These are phyloP conservation scores for Sporothrix variecibatus DNA, from an alignment of 2,329 filamentous ascomycete species.

Conservation along the genomic window DNA sequence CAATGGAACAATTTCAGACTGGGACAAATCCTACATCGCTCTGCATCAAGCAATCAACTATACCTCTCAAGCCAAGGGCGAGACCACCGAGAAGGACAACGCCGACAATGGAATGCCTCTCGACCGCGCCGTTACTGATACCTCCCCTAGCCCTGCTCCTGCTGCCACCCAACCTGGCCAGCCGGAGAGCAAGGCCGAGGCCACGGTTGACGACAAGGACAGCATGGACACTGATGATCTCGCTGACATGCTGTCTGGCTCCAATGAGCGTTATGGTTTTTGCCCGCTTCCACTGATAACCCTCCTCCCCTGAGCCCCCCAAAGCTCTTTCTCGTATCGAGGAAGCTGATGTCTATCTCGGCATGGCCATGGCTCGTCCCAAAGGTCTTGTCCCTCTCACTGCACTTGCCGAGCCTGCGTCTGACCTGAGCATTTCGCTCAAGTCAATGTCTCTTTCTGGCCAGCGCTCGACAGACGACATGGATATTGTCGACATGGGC, in stretches of 20 bases:
- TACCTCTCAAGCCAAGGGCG: too few species aligned
- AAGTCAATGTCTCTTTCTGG: neutral
- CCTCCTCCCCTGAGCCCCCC: neutral
- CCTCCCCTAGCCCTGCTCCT: too few species aligned
- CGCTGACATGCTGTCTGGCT: neutral
- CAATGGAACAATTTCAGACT: too few species aligned
- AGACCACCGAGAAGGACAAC: too few species aligned
- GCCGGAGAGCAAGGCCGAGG: neutral
- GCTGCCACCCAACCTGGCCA: neutral
- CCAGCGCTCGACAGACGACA: neutral
- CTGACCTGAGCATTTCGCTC: neutral
- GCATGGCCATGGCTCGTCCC: neutral
- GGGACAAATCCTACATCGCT: too few species aligned
- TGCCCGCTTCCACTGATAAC: neutral
- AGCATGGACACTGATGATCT: neutral
- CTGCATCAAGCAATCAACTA: too few species aligned
- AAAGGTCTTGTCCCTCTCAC: neutral
- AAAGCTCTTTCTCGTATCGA: too few species aligned
- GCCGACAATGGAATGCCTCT: too few species aligned
- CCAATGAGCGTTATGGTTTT: neutral
- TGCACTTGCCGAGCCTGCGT: neutral
- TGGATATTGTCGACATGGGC: neutral
- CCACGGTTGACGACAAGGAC: neutral
- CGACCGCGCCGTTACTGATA: too few species aligned
- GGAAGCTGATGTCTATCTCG: neutral